Conservation (phyloP, 2,329 filamentous ascomycete species). For the Claviceps sp. region DNA sequence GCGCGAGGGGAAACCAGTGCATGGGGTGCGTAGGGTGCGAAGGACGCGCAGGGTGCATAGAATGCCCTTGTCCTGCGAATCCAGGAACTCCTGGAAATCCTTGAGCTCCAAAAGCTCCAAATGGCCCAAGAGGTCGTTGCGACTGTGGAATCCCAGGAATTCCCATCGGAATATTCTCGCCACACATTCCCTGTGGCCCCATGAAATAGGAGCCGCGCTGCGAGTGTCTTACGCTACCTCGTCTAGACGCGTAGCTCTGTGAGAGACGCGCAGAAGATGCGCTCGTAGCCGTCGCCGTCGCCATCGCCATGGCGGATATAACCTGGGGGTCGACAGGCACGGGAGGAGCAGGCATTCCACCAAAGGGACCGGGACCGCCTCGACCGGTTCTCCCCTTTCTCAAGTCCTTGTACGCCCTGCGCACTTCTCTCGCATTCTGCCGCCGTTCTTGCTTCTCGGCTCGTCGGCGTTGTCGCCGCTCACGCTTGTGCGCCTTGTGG, state of each 20-base stretch:
- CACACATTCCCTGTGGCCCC: too few species aligned
- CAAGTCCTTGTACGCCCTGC: conserved; percentile 17
- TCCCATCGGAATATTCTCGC: too few species aligned
- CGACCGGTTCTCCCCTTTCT: conserved; percentile 10
- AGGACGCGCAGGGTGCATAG: too few species aligned
- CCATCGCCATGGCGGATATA: background rate
- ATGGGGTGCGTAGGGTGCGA: too few species aligned
- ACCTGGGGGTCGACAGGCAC: conserved; percentile 1
- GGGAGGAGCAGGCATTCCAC: conserved; percentile 1
- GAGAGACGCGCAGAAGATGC: background rate
- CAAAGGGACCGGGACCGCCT: background rate
- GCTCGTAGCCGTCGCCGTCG: conserved; percentile 1
- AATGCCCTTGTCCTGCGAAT: too few species aligned
- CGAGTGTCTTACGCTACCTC: background rate
- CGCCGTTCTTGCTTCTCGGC: conserved; percentile 21
- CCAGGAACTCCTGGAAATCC: background rate
- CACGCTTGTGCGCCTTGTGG: conserved; percentile 19
- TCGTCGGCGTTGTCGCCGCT: conserved; percentile 15
- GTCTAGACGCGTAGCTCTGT: background rate
- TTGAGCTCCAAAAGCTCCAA: background rate
- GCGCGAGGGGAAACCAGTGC: too few species aligned
- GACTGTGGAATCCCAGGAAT: too few species aligned
- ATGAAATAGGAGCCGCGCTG: background rate
- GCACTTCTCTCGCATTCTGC: conserved; percentile 18
- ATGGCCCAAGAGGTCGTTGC: too few species aligned